Evolutionary conservation across 2,329 filamentous ascomycete genomes (phyloP).

Genomic region (Podosphaera aphanis): DNA sequence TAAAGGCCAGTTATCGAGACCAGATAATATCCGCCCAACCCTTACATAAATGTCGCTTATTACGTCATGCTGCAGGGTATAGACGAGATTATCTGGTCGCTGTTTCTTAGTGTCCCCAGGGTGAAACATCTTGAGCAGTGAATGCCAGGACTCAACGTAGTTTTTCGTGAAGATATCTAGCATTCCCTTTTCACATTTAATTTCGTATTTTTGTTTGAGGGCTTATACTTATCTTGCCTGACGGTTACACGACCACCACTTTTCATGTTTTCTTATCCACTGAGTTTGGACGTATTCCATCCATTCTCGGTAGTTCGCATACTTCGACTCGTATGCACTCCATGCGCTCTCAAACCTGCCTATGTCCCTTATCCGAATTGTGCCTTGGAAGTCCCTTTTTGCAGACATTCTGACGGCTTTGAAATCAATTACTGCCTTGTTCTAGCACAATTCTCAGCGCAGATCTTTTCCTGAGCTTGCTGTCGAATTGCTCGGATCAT

Average conservation of each 20-base stretch:
- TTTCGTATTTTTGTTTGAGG: neutral
- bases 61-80: neutral
- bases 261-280: neutral
- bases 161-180: neutral
- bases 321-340: neutral
- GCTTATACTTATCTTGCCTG: too few species aligned
- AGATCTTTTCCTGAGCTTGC: neutral
- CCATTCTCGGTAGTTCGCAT: neutral
- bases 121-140: neutral
- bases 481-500: neutral
- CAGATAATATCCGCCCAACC: neutral
- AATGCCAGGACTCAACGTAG: neutral
- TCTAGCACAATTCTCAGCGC: neutral
- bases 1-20: neutral
- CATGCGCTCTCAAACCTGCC: neutral
- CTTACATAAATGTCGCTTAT: neutral
- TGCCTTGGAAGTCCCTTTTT: neutral
- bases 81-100: neutral
- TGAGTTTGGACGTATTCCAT: neutral
- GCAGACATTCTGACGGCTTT: neutral
- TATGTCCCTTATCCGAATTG: neutral
- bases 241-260: neutral
- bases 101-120: neutral
- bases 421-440: neutral
- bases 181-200: neutral